These are phyloP conservation scores for Silene coronaria DNA, from an alignment of 179 eudicot genomes.

Conservation along the genomic window DNA sequence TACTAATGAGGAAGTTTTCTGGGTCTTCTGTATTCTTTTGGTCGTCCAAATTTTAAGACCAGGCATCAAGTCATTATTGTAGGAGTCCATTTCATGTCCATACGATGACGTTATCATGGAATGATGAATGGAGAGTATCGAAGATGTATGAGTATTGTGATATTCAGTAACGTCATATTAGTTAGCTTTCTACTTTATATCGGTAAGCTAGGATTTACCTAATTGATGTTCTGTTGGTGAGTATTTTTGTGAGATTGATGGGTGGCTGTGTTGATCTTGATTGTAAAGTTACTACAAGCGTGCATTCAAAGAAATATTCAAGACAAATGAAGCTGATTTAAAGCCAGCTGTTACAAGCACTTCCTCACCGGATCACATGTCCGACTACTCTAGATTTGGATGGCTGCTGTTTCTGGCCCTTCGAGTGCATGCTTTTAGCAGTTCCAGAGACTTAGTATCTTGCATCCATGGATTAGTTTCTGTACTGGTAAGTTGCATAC, in stretches of 20 bases:
- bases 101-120: background rate
- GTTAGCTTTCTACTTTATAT: background rate
- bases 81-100: background rate
- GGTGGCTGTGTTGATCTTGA: conserved; percentile 5
- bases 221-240: background rate
- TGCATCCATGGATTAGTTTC: conserved; percentile 85
- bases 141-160: background rate
- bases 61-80: background rate
- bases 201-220: background rate
- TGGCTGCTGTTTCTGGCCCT: conserved; percentile 92
- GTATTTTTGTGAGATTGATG: conserved; percentile 12
- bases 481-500: conserved; percentile 45
- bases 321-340: conserved; percentile 42
- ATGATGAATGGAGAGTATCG: background rate
- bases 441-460: conserved; percentile 76
- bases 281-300: conserved; percentile 63
- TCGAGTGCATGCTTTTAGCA: conserved; percentile 78
- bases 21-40: background rate
- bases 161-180: background rate
- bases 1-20: background rate
- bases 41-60: background rate
- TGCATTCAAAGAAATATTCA: conserved; percentile 55
- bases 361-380: conserved; percentile 25
- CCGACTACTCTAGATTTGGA: conserved; percentile 73
- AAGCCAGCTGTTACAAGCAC: conserved; percentile 29